These are phyloP conservation scores for Lentinus tigrinus DNA, from an alignment of 768 basidiomycete genomes.

Conservation along the genomic window DNA sequence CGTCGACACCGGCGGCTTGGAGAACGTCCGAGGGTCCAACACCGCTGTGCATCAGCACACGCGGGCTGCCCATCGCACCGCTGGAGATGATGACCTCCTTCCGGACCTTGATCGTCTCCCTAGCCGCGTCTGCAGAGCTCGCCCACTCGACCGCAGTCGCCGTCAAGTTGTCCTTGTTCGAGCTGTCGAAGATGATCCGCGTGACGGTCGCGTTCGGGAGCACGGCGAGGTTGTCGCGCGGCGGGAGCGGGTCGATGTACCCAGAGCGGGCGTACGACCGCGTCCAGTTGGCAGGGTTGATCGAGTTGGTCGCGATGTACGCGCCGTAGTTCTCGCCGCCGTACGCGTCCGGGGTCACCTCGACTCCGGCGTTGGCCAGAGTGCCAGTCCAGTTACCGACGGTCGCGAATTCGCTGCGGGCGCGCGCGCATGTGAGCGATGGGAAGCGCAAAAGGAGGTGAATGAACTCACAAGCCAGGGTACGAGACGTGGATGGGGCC, in stretches of 20 bases:
- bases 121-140: conserved; percentile 26
- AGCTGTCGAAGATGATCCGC: conserved; percentile 41
- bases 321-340: conserved; percentile 49
- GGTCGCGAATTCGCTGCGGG: conserved; percentile 43
- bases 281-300: conserved; percentile 64
- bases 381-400: conserved; percentile 58
- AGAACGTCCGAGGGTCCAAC: conserved; percentile 57
- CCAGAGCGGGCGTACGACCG: conserved; percentile 61
- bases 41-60: conserved; percentile 56
- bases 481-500: conserved; percentile 57
- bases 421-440: conserved; percentile 17
- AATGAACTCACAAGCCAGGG: conserved; percentile 52
- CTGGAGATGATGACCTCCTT: conserved; percentile 56
- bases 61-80: conserved; percentile 52
- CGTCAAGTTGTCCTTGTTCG: conserved; percentile 33
- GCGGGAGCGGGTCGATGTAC: conserved; percentile 65
- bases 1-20: conserved; percentile 42
- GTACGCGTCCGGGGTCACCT: conserved; percentile 40
- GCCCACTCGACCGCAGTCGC: conserved; percentile 53
- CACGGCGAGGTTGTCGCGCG: conserved; percentile 62
- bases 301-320: conserved; percentile 54
- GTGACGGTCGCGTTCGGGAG: conserved; percentile 61
- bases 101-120: conserved; percentile 47
- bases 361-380: conserved; percentile 44
- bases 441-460: neutral